Percentiles rank a stretch among this genome's conserved stretches.
phyloP scores from a whole-genome alignment of 768 basidiomycete species.

The Lactarius hatsudake region DNA sequence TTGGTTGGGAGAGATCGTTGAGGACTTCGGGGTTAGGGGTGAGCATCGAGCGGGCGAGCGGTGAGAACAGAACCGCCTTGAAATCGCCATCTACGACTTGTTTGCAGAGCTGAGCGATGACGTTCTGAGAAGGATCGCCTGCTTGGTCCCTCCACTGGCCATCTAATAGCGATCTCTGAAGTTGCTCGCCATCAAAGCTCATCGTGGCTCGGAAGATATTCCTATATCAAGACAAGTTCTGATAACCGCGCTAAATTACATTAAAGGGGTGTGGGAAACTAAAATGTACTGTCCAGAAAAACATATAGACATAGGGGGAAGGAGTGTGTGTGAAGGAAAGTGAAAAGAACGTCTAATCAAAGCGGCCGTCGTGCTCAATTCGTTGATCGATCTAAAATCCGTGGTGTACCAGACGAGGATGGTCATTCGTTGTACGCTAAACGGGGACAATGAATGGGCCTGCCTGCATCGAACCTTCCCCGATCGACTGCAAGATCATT shows the following conservation, averaged over 20 bases:
- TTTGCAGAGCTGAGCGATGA: constrained; percentile 44
- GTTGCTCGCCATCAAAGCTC: constrained; percentile 24
- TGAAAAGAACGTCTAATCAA: background rate
- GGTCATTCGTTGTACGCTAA: background rate
- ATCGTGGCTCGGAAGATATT: constrained; percentile 7
- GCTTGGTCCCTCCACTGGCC: constrained; percentile 41
- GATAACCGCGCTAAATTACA: constrained; percentile 6
- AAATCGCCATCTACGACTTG: constrained; percentile 60
- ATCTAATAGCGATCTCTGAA: constrained; percentile 58
- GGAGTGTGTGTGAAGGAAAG: background rate
- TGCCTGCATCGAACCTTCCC: constrained; percentile 32
- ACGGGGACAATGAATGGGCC: constrained; percentile 32
- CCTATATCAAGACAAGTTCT: background rate
- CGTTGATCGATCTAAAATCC: background rate
- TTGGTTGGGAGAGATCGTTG: constrained; percentile 37
- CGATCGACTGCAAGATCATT: constrained; percentile 53
- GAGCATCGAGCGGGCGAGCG: constrained; percentile 39
- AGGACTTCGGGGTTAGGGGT: constrained; percentile 30
- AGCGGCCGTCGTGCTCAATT: background rate
- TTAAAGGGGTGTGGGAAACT: background rate
- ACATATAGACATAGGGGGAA: background rate
- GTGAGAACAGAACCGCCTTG: constrained; percentile 44
- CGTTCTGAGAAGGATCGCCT: constrained; percentile 35
- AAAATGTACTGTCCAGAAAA: background rate
- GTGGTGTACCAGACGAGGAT: background rate